Evolutionary conservation across 139 green algal species (phyloP).

Genomic region (Coccomyxa sp.): DNA sequence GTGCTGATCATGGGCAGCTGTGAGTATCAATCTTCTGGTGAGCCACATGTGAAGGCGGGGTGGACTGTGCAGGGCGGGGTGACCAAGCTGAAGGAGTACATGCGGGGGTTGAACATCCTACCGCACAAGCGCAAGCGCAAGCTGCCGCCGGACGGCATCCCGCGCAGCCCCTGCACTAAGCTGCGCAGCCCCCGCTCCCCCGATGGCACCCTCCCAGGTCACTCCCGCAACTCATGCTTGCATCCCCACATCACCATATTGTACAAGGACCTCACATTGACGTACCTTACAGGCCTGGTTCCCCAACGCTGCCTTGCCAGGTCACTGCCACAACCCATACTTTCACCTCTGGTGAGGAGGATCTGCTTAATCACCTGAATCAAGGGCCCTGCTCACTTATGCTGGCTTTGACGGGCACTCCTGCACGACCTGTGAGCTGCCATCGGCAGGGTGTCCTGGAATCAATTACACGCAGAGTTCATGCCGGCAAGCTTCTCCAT

Average conservation of each 20-base stretch:
- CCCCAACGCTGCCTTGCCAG: too few relatives aligned
- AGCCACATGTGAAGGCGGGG: neutral
- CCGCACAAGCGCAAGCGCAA: slow-evolving; percentile 8
- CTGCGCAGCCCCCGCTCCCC: neutral
- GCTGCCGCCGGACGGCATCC: too few relatives aligned
- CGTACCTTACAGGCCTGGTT: neutral
- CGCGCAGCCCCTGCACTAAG: neutral
- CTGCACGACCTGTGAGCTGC: too few relatives aligned
- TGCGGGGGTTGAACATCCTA: slow-evolving; percentile 32
- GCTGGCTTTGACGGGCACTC: too few relatives aligned
- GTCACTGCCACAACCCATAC: too few relatives aligned
- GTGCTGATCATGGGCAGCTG: neutral
- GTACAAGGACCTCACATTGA: neutral
- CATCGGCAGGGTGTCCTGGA: too few relatives aligned
- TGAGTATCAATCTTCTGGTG: neutral
- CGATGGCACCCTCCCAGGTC: neutral
- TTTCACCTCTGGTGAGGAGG: too few relatives aligned
- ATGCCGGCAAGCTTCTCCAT: too few relatives aligned
- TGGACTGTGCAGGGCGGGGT: neutral
- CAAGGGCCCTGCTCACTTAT: too few relatives aligned
- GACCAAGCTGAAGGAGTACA: slow-evolving; percentile 34
- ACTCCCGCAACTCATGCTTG: neutral
- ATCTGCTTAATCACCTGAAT: too few relatives aligned
- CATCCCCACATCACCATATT: neutral
- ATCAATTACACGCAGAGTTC: too few relatives aligned